Percentiles rank a stretch among this genome's conserved stretches.
Conservation (phyloP, 148 eudicot genomes). For the Silene conica region DNA sequence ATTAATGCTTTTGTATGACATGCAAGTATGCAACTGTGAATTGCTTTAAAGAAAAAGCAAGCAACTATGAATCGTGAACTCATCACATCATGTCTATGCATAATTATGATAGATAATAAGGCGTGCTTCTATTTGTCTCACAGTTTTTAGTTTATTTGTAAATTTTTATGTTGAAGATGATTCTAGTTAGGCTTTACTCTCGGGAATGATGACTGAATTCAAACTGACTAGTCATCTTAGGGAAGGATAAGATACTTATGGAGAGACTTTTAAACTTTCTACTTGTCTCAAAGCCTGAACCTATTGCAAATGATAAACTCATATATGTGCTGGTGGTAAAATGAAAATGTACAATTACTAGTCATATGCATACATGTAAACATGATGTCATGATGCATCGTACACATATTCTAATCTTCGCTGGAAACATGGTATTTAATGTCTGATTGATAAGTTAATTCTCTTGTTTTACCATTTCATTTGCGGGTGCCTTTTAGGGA, state of each 20-base stretch:
- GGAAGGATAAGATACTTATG: background rate
- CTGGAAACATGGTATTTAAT: background rate
- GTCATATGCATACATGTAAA: background rate
- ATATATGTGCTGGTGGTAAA: background rate
- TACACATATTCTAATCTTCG: background rate
- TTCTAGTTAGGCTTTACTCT: background rate
- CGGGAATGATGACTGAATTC: background rate
- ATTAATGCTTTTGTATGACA: background rate
- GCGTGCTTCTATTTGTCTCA: background rate
- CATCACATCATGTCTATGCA: background rate
- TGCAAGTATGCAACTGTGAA: background rate
- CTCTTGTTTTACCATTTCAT: background rate
- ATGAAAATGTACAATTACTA: background rate
- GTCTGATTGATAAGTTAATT: background rate
- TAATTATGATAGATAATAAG: background rate
- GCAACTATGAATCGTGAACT: background rate
- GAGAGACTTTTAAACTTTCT: background rate
- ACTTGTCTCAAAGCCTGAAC: background rate
- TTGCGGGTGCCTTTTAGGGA: background rate
- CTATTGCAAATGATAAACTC: background rate
- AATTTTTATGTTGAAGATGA: background rate
- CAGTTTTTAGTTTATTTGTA: background rate
- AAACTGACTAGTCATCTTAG: background rate
- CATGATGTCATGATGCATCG: conserved; percentile 1
- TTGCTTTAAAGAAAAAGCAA: too few species aligned